Conservation (phyloP, 495 filamentous ascomycete genomes). For the Ascobolus immersus region DNA sequence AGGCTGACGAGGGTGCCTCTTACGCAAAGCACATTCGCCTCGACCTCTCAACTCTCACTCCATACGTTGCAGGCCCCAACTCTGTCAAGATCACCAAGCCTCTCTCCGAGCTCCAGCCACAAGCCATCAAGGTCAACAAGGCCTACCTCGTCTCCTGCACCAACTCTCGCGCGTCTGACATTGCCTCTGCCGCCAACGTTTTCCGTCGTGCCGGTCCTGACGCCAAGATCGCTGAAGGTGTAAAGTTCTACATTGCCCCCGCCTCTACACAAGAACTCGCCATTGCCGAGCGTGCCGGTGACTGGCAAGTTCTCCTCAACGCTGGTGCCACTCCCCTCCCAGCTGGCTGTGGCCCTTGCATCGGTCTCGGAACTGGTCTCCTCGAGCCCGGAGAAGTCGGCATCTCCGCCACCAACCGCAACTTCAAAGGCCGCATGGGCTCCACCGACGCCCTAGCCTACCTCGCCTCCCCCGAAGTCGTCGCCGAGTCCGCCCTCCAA, state of each 20-base stretch:
- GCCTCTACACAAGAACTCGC: slow-evolving; percentile 61
- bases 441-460: slow-evolving; percentile 61
- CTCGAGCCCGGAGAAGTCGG: slow-evolving; percentile 69
- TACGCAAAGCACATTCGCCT: slow-evolving; percentile 64
- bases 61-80: slow-evolving; percentile 75
- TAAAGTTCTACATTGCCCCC: slow-evolving; percentile 78
- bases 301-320: slow-evolving; percentile 65
- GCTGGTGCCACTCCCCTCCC: slow-evolving; percentile 55
- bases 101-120: slow-evolving; percentile 40
- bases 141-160: slow-evolving; percentile 86
- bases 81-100: slow-evolving; percentile 73
- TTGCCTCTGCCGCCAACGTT: slow-evolving; percentile 59
- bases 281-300: slow-evolving; percentile 52
- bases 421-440: slow-evolving; percentile 89
- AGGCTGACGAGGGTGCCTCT: slow-evolving; percentile 47
- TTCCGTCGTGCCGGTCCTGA: slow-evolving; percentile 39
- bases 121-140: slow-evolving; percentile 54
- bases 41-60: slow-evolving; percentile 59
- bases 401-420: slow-evolving; percentile 71
- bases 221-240: slow-evolving; percentile 51
- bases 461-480: slow-evolving; percentile 70
- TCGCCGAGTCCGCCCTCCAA: slow-evolving; percentile 61
- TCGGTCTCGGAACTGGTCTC: slow-evolving; percentile 65
- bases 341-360: slow-evolving; percentile 70
- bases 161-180: slow-evolving; percentile 61